Evolutionary conservation across 345 rosid species (phyloP).

Genomic region (Sonneratia caseolaris): DNA sequence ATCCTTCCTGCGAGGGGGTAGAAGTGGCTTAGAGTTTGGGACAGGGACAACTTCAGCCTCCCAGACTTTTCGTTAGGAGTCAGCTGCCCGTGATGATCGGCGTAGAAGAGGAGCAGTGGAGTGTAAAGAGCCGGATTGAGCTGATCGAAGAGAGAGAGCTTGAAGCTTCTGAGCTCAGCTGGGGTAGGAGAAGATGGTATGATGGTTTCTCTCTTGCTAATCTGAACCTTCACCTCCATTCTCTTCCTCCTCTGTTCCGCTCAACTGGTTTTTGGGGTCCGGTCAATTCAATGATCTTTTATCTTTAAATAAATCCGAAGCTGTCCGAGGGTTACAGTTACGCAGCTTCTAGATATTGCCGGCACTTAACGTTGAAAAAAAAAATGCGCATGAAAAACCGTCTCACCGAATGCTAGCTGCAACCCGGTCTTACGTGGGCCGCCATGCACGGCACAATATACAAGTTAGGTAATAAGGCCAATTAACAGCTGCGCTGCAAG

Average conservation of each 20-base stretch:
- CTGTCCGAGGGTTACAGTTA: no score
- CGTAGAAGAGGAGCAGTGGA: constrained; percentile 21
- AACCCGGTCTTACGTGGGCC: no score
- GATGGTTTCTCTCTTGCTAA: constrained; percentile 10
- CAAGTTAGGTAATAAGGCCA: no score
- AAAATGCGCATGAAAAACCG: no score
- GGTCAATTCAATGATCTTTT: no score
- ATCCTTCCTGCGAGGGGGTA: constrained; percentile 25
- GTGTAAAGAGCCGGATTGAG: constrained; percentile 15
- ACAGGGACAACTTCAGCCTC: constrained; percentile 15
- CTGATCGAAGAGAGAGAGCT: constrained; percentile 21
- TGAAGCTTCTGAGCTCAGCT: not conserved
- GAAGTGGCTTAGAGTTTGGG: constrained; percentile 12
- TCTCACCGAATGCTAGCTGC: no score
- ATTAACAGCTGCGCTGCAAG: no score
- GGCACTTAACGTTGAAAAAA: no score
- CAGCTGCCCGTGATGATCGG: not conserved
- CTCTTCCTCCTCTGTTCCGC: not conserved
- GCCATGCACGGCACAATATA: no score
- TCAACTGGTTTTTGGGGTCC: not conserved
- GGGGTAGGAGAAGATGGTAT: constrained; percentile 18
- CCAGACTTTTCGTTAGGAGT: not conserved
- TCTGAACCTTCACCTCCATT: constrained; percentile 11
- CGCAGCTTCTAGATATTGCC: no score
- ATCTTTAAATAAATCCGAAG: no score